Evolutionary conservation across 2,329 filamentous ascomycete species (phyloP), one percentile per base, ranked within the genome.

Genomic region (Purpureocillium lavendulum): DNA sequence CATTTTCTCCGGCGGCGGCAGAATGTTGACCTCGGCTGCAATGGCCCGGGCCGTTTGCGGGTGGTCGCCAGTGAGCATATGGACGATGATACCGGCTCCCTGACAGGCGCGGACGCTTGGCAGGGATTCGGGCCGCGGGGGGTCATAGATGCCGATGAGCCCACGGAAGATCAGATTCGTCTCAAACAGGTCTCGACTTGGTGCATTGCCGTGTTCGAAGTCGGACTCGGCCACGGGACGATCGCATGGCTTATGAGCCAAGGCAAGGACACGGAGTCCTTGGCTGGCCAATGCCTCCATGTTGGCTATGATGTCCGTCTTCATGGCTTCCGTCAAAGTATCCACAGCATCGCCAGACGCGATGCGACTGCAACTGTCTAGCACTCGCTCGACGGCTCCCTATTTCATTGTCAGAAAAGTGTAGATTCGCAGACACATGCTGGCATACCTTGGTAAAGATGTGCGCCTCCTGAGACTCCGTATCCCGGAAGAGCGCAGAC

Each of bases 41-140:
- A 92, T 89, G 14, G 85, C 84, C 49, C 76, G 75, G 21, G 85
- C 86, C 2, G 85, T 92, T 40, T 82, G 79, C 2, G 81, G 81
- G 55, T 90, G 84, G 51, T 92, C 86, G 42, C 86, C 86, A 15
- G 86, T 92, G 26, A 90, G 71, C 85, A 90, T 89, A 62, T 88
- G 84, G 7, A 89, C 84, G 45, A 73, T 74, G 56, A 89, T 87
- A 36, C 85, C 84, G 21, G 85, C 85, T 34, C 71, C 71, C 40
- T 82, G 76, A 52, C 83, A 87, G 53, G 82, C 74, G 16, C 68
- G 68, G 42, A 89, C 85, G 7, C 84, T 80, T 1, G 70, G 73
- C 16, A 81, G 84, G 1, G 87, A 88, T 62, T 94, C 87, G 2
- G 78, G 76, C 2, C 87, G 84, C 40, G 87, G 87, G 4, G 87